phyloP scores from a whole-genome alignment of 371 early-diverging fungal genomes.

The Nematocida parisii region DNA sequence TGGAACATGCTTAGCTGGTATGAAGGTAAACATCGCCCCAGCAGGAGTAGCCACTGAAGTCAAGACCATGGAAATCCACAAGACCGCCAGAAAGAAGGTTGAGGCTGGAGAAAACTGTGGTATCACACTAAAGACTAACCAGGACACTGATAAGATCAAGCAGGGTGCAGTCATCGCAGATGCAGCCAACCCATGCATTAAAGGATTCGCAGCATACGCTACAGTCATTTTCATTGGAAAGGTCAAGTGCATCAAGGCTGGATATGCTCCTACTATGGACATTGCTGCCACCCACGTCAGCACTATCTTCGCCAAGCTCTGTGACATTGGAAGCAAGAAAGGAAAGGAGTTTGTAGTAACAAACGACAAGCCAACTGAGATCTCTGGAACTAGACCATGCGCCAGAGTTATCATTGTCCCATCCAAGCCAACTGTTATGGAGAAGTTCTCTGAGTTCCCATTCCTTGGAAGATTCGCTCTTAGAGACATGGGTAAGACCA shows the following conservation, averaged over 20 bases:
- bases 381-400: conserved; percentile 39
- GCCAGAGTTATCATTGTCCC: conserved; percentile 63
- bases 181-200: conserved; percentile 44
- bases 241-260: conserved; percentile 58
- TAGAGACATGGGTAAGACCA: conserved; percentile 67
- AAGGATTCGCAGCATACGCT: conserved; percentile 49
- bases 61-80: conserved; percentile 69
- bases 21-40: conserved; percentile 74
- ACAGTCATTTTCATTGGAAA: conserved; percentile 60
- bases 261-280: conserved; percentile 68
- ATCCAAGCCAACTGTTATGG: conserved; percentile 65
- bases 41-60: conserved; percentile 59
- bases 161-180: conserved; percentile 66
- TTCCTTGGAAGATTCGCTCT: conserved; percentile 67
- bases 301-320: conserved; percentile 56
- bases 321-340: conserved; percentile 58
- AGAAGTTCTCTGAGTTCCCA: conserved; percentile 61
- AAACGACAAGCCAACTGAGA: conserved; percentile 48
- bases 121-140: conserved; percentile 61
- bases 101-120: conserved; percentile 68
- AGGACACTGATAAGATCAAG: conserved; percentile 61
- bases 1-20: conserved; percentile 84
- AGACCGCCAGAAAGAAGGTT: conserved; percentile 51
- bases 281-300: conserved; percentile 66
- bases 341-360: conserved; percentile 42